Percentiles rank a stretch among this genome's conserved stretches.
Evolutionary conservation across 1,139 yeast genomes (phyloP).

Genomic region (Sugiyamaella grinbergsii): DNA sequence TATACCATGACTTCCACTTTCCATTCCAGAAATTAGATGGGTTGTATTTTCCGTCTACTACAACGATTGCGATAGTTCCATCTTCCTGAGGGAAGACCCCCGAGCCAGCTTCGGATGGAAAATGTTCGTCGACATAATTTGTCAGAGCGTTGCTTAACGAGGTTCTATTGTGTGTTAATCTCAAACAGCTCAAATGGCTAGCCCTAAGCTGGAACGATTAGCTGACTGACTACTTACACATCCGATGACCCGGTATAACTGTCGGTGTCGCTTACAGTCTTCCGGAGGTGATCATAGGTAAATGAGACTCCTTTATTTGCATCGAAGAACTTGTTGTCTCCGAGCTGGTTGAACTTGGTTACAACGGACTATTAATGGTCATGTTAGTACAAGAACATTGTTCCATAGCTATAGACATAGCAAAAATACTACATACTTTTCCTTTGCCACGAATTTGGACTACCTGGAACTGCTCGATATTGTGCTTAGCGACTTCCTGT

Average conservation of each 20-base stretch:
- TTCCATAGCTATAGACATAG: conserved; percentile 27
- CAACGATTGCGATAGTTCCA: conserved; percentile 52
- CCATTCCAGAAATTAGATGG: conserved; percentile 87
- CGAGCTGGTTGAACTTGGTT: conserved; percentile 51
- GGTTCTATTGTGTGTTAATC: conserved; percentile 1
- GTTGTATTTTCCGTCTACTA: conserved; percentile 74
- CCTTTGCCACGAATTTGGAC: conserved; percentile 41
- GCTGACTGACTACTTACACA: conserved; percentile 12
- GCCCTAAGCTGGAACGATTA: too few relatives aligned
- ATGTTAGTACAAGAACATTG: not conserved
- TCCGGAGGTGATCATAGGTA: conserved; percentile 57
- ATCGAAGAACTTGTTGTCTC: conserved; percentile 51
- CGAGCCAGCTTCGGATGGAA: conserved; percentile 48
- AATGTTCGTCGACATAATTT: conserved; percentile 49
- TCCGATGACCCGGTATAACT: not conserved
- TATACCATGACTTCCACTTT: conserved; percentile 76
- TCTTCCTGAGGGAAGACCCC: conserved; percentile 57
- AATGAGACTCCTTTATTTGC: conserved; percentile 53
- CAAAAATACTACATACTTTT: conserved; percentile 20
- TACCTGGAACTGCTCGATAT: conserved; percentile 48
- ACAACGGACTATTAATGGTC: conserved; percentile 45
- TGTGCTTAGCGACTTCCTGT: conserved; percentile 48
- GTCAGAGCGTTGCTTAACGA: conserved; percentile 34
- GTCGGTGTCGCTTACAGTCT: not conserved
- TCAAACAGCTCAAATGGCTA: not conserved